Conservation (phyloP, 306 rosid species). For the Pterocarpus macrocarpus region DNA sequence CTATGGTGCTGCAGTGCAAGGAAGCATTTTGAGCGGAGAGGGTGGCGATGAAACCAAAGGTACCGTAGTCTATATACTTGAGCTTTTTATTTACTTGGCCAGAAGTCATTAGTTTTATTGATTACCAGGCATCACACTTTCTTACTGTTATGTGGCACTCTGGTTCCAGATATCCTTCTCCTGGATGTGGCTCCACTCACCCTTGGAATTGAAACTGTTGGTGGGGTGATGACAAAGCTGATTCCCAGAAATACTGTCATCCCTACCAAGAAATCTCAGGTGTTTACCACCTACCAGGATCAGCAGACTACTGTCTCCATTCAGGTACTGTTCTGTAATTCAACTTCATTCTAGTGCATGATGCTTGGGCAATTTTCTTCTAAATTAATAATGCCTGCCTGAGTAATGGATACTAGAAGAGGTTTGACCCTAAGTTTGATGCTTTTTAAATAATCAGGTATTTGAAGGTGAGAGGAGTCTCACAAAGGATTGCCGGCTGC, state of each 20-base stretch:
- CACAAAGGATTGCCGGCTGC: conserved; percentile 94
- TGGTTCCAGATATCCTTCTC: conserved; percentile 84
- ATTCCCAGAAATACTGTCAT: conserved; percentile 99
- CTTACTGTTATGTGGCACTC: conserved; percentile 1
- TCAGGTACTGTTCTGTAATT: conserved; percentile 64
- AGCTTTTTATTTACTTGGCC: background rate
- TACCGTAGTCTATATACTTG: conserved; percentile 34
- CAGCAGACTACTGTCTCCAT: conserved; percentile 99
- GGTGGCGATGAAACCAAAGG: conserved; percentile 99
- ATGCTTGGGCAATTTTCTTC: background rate
- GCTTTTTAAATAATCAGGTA: conserved; percentile 58
- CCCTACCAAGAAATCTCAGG: conserved; percentile 99
- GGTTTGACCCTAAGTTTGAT: conserved; percentile 14
- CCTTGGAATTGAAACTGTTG: conserved; percentile 99
- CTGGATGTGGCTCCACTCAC: conserved; percentile 97
- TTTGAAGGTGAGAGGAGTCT: conserved; percentile 99
- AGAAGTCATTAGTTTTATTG: background rate
- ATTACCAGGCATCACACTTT: background rate
- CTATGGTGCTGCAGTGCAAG: conserved; percentile 98
- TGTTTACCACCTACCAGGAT: conserved; percentile 98
- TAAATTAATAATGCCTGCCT: background rate
- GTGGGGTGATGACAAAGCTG: conserved; percentile 99
- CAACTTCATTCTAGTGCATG: background rate
- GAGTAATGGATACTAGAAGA: background rate
- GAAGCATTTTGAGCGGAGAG: conserved; percentile 98